Conservation (phyloP, 495 filamentous ascomycete genomes). For the Daldinia concentrica region DNA sequence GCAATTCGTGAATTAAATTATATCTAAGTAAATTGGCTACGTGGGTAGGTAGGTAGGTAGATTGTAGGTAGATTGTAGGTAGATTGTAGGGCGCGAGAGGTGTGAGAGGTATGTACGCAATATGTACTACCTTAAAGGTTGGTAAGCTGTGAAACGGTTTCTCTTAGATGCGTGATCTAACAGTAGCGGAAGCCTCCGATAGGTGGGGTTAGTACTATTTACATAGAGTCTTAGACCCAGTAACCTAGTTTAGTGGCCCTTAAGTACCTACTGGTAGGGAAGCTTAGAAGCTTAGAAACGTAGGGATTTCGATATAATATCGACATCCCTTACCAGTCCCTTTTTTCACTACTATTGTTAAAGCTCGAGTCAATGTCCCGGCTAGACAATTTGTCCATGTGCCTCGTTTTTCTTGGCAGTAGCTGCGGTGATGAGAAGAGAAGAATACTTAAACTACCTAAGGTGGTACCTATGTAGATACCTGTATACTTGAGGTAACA, state of each 20-base stretch:
- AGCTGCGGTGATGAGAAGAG: too few relatives aligned
- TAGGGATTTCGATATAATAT: conserved; percentile 39
- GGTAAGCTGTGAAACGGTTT: conserved; percentile 18
- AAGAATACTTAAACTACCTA: too few relatives aligned
- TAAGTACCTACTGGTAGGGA: background rate
- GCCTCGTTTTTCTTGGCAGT: too few relatives aligned
- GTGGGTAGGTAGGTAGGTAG: background rate
- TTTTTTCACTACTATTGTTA: background rate
- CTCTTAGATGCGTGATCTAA: conserved; percentile 14
- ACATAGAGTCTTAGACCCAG: conserved; percentile 22
- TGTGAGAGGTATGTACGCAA: background rate
- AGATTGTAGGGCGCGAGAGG: background rate
- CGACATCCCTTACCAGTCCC: conserved; percentile 12
- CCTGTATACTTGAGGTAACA: too few relatives aligned
- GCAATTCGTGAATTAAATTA: background rate
- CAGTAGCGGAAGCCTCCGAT: conserved; percentile 40
- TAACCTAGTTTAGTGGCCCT: conserved; percentile 13
- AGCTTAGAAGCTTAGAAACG: conserved; percentile 3
- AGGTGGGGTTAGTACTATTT: conserved; percentile 32
- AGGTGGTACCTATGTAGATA: too few relatives aligned
- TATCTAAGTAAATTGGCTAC: conserved; percentile 15
- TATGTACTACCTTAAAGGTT: background rate
- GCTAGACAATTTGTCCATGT: too few relatives aligned
- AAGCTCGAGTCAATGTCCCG: too few relatives aligned
- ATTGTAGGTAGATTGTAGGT: background rate